Evolutionary conservation across 345 rosid species (phyloP), one percentile per base, ranked within the genome.

Genomic region (Gossypium bickii): DNA sequence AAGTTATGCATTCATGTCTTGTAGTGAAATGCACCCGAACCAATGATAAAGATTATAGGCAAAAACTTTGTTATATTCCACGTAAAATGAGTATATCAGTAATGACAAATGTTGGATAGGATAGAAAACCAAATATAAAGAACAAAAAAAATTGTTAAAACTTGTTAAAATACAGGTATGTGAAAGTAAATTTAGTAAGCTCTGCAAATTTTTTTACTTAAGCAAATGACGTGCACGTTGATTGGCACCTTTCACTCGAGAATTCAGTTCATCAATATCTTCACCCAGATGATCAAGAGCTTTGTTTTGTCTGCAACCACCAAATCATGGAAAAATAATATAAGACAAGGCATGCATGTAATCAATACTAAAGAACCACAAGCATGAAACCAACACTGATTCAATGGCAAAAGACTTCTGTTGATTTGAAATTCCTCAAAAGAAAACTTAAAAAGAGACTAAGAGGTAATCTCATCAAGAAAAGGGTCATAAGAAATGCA

Each of bases 201-300:
- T 73, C 43, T 16, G 59, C n/a, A 73, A 60, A 2, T 9, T 47
- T 27, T 0, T 24, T 93, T 78, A 95, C 81, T 95, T 93, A 69
- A 91, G 82, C 85, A 95, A 86, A 61, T 82, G 87, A 45, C 89
- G 97, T 20, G 93, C 89, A 4, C 92, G 97, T 73, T 88, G 91
- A 78, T 93, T 95, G 78, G 97, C 97, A 20, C 97, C 97, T 81
- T 87, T 83, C 45, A 95, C 89, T 13, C 99, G 94, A 77, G 80
- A 73, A 77, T 91, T 88, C 53, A 93, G 87, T 79, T 89, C 97
- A 77, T 92, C 99, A 61, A 93, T 85, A 74, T 95, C 99, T 15
- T 81, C 87, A 11, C 72, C 73, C 12, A 90, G 84, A 84, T 86
- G 88, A 83, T 93, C 99, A 80, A 95, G 88, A 73, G 98, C 83